Conservation (phyloP, 2,329 filamentous ascomycete genomes). For the Plectosphaerella plurivora region DNA sequence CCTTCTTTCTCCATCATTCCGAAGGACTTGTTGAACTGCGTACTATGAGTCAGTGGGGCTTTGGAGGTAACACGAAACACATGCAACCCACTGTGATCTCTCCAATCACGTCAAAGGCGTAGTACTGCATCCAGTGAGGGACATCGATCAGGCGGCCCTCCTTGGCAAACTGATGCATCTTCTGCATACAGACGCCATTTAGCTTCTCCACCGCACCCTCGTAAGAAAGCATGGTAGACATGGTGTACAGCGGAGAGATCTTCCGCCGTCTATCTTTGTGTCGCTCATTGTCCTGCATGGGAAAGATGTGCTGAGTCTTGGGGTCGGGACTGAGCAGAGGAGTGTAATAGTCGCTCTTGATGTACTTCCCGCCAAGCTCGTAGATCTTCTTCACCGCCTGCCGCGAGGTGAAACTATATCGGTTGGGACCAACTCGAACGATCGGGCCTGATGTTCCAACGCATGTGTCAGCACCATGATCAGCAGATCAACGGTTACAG, state of each 20-base stretch:
- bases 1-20: constrained; percentile 41
- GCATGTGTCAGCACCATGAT: neutral
- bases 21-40: constrained; percentile 20
- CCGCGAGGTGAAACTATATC: neutral
- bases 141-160: neutral
- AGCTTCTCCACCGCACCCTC: neutral
- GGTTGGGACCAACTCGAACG: neutral
- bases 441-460: neutral
- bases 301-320: neutral
- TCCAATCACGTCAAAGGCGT: constrained; percentile 47
- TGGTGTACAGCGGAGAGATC: neutral
- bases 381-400: neutral
- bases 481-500: neutral
- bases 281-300: no score
- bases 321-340: neutral
- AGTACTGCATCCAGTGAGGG: constrained; percentile 37
- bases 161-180: neutral
- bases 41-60: no score
- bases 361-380: neutral
- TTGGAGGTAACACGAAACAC: no score
- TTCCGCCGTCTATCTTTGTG: neutral
- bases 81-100: constrained; percentile 31
- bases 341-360: neutral
- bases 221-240: neutral
- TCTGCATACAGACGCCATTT: neutral